Evolutionary conservation across 768 basidiomycete species (phyloP).

Genomic region (Tremella yokohamensis): DNA sequence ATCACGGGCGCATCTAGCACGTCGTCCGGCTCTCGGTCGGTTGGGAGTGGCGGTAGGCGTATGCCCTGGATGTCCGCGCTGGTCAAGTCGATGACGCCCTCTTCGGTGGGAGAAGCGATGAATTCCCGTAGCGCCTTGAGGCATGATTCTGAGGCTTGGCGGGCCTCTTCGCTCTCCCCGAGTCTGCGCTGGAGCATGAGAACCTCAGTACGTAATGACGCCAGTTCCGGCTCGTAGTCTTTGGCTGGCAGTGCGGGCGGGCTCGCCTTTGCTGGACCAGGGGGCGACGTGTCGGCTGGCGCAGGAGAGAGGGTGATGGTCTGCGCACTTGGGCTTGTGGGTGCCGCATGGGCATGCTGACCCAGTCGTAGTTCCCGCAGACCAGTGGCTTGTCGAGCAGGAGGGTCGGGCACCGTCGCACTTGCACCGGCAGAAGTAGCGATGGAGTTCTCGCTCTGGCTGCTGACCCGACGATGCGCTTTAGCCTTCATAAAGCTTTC

Average conservation of each 20-base stretch:
- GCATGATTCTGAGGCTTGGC: constrained; percentile 81
- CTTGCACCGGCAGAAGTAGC: not conserved
- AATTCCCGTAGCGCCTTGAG: constrained; percentile 74
- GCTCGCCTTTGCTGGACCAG: not conserved
- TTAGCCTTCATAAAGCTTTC: constrained; percentile 23
- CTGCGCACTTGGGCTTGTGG: constrained; percentile 2
- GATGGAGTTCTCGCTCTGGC: constrained; percentile 28
- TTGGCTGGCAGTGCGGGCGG: not conserved
- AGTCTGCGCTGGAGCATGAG: constrained; percentile 63
- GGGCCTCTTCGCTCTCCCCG: constrained; percentile 72
- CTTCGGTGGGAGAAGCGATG: constrained; percentile 35
- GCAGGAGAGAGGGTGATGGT: constrained; percentile 7
- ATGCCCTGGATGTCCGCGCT: constrained; percentile 24
- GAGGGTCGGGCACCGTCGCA: not conserved
- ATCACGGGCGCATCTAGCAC: not conserved
- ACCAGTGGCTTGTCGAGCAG: constrained; percentile 13
- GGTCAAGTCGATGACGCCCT: not conserved
- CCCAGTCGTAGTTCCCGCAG: constrained; percentile 42
- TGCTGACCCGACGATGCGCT: constrained; percentile 29
- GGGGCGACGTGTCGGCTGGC: not conserved
- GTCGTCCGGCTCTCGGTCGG: constrained; percentile 45
- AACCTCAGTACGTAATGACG: constrained; percentile 61
- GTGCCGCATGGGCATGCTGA: constrained; percentile 6
- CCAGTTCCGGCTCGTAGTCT: constrained; percentile 15
- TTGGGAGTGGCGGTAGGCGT: constrained; percentile 52